These are phyloP conservation scores for Pleurotus ostreatus DNA, from an alignment of 768 basidiomycete genomes.

Conservation along the genomic window DNA sequence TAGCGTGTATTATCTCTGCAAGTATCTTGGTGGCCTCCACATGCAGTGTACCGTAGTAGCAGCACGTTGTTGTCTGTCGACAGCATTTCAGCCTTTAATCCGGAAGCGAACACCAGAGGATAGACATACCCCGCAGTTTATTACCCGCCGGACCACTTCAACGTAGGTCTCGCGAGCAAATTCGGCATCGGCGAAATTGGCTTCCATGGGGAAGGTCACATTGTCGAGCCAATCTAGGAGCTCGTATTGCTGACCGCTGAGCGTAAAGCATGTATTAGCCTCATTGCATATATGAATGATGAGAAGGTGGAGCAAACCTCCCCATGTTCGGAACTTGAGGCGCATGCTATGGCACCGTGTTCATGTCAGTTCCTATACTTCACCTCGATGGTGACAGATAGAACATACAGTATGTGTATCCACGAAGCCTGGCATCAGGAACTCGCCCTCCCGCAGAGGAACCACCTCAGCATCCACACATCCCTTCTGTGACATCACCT, in stretches of 20 bases:
- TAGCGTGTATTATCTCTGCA: conserved; percentile 65
- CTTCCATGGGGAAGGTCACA: conserved; percentile 87
- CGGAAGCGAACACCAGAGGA: conserved; percentile 8
- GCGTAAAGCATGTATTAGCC: conserved; percentile 2
- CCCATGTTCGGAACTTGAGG: conserved; percentile 76
- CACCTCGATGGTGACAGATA: neutral
- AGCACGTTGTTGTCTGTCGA: conserved; percentile 85
- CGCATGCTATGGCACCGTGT: conserved; percentile 51
- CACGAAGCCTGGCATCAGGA: conserved; percentile 83
- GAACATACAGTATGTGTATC: conserved; percentile 85
- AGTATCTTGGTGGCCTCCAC: conserved; percentile 76
- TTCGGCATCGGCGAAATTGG: conserved; percentile 60
- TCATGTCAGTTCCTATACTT: neutral
- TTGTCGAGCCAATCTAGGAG: conserved; percentile 85
- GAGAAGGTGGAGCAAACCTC: conserved; percentile 34
- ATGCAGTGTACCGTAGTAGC: conserved; percentile 86
- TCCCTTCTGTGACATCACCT: conserved; percentile 51
- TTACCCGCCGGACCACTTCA: conserved; percentile 64
- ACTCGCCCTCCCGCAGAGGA: conserved; percentile 48
- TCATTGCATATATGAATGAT: neutral
- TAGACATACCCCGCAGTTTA: conserved; percentile 69
- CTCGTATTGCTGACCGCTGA: conserved; percentile 79
- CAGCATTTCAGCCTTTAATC: conserved; percentile 1
- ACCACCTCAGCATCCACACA: conserved; percentile 37
- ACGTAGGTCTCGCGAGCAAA: conserved; percentile 72